A percentile compares a stretch with the other conserved stretches of the same genome.
phyloP scores from a whole-genome alignment of 768 basidiomycete species.

The Omphalotus guepiniiformis region DNA sequence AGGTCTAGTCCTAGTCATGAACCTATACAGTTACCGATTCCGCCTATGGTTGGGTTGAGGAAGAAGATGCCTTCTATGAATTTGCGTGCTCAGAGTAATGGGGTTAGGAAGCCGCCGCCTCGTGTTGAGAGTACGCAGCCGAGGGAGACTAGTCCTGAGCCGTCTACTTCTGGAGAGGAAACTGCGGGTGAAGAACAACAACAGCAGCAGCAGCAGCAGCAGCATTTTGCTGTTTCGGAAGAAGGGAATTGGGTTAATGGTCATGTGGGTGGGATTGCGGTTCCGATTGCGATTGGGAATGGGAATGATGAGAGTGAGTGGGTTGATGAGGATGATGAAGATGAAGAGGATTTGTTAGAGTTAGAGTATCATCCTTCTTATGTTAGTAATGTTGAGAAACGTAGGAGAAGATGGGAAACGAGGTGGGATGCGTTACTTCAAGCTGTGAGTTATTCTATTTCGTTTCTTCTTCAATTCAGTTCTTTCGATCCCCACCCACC shows the following conservation, averaged over 20 bases:
- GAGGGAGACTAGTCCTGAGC: conserved; percentile 75
- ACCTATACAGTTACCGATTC: conserved; percentile 52
- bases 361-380: conserved; percentile 75
- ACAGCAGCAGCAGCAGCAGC: too few relatives aligned
- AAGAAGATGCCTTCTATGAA: conserved; percentile 38
- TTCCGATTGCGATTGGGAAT: conserved; percentile 14
- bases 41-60: conserved; percentile 42
- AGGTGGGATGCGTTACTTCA: conserved; percentile 73
- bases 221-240: conserved; percentile 31
- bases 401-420: conserved; percentile 67
- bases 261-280: conserved; percentile 11
- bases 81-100: conserved; percentile 18
- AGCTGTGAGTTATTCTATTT: conserved; percentile 43
- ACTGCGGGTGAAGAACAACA: conserved; percentile 66
- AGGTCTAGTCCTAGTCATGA: conserved; percentile 72
- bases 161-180: conserved; percentile 72
- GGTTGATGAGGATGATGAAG: conserved; percentile 72
- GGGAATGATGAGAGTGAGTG: conserved; percentile 38
- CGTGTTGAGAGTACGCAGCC: conserved; percentile 82
- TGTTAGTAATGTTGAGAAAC: conserved; percentile 60
- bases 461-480: not conserved
- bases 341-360: conserved; percentile 67
- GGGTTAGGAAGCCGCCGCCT: conserved; percentile 58
- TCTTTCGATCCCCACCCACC: not conserved
- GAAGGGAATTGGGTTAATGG: conserved; percentile 36